Conservation (phyloP, 2,329 filamentous ascomycete genomes). For the Aspergillus aculeatinus region DNA sequence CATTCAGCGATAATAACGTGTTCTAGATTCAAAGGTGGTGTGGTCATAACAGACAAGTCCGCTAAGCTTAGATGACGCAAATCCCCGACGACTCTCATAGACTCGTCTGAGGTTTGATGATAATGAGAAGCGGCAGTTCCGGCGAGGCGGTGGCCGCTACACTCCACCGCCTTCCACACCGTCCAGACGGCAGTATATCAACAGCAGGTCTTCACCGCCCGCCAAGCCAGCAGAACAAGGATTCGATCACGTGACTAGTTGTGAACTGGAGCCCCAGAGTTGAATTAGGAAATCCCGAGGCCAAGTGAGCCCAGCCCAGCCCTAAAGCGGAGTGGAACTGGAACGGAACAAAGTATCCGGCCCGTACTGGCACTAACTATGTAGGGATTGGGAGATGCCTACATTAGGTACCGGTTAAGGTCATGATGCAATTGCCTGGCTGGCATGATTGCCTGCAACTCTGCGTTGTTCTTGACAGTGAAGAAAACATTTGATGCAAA, state of each 20-base stretch:
- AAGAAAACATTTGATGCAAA: too few species aligned
- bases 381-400: neutral
- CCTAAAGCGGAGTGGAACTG: neutral
- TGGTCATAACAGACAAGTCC: neutral
- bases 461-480: neutral
- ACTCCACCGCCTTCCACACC: neutral
- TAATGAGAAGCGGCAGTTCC: neutral
- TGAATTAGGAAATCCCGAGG: constrained; percentile 5
- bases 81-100: neutral
- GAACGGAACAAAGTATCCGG: neutral
- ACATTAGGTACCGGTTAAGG: neutral
- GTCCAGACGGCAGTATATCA: neutral
- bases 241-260: neutral
- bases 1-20: neutral
- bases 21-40: neutral
- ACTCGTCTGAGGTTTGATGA: neutral
- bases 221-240: neutral
- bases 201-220: neutral
- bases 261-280: neutral
- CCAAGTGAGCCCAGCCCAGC: neutral
- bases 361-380: neutral
- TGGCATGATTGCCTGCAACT: neutral
- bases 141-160: neutral
- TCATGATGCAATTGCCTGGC: neutral
- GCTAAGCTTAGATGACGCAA: neutral